Conservation (phyloP, 2,329 filamentous ascomycete species). For the Hypoxylon sp. region DNA sequence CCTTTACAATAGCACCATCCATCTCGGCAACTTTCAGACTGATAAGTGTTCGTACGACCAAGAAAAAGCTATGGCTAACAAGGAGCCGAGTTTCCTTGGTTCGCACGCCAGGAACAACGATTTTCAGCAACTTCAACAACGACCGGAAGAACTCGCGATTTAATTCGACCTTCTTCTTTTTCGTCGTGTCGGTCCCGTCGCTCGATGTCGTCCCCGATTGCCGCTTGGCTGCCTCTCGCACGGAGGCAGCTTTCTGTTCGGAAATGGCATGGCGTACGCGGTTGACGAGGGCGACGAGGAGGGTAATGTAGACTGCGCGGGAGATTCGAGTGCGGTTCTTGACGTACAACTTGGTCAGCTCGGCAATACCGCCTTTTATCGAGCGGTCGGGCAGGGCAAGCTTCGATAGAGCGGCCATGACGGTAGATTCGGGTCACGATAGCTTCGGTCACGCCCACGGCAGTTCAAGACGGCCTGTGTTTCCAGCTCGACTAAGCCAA, state of each 20-base stretch:
- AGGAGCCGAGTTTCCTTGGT: constrained; percentile 89
- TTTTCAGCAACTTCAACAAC: constrained; percentile 80
- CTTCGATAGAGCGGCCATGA: constrained; percentile 83
- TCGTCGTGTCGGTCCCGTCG: constrained; percentile 49
- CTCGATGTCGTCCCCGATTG: constrained; percentile 64
- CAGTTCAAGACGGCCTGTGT: constrained; percentile 7
- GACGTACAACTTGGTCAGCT: constrained; percentile 79
- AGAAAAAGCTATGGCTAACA: constrained; percentile 91
- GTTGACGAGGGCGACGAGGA: constrained; percentile 83
- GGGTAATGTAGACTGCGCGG: constrained; percentile 82
- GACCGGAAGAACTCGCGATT: constrained; percentile 85
- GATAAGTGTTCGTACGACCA: constrained; percentile 90
- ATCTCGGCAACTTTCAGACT: constrained; percentile 96
- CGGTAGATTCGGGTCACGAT: constrained; percentile 27
- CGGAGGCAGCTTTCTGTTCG: constrained; percentile 88
- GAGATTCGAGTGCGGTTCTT: constrained; percentile 85
- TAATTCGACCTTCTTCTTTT: constrained; percentile 82
- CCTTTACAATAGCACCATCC: constrained; percentile 93
- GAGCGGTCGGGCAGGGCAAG: constrained; percentile 72
- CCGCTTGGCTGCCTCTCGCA: constrained; percentile 71
- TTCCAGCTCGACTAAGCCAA: constrained; percentile 38
- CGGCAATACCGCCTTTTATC: constrained; percentile 72
- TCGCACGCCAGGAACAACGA: constrained; percentile 90
- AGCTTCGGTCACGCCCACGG: background rate
- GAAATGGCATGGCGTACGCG: constrained; percentile 91